Percentiles rank a stretch among this genome's conserved stretches.
Evolutionary conservation across 139 green algal species (phyloP).

Genomic region (Chlorella vulgaris): DNA sequence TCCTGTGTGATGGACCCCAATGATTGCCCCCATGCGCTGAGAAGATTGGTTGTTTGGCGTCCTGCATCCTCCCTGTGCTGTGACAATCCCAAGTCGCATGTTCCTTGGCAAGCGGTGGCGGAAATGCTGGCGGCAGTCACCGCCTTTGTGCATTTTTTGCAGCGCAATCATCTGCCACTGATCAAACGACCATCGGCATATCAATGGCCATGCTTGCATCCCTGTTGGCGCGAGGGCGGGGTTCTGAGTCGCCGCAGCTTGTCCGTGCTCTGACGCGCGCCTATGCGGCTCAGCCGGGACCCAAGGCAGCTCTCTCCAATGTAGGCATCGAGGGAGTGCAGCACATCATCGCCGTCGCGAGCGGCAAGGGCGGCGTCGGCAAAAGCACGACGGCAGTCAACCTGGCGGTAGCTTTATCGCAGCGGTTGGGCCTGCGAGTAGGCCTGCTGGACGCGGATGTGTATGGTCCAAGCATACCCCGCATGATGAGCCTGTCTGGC

Average conservation of each 20-base stretch:
- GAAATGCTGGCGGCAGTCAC: too few relatives aligned
- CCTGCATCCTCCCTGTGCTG: too few relatives aligned
- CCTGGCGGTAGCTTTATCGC: constrained; percentile 74
- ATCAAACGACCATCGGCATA: too few relatives aligned
- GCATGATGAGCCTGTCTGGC: constrained; percentile 82
- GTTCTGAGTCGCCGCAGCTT: neutral
- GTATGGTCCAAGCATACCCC: constrained; percentile 86
- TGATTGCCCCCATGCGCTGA: too few relatives aligned
- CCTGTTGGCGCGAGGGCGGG: neutral
- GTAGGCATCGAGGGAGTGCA: constrained; percentile 58
- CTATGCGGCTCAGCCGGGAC: neutral
- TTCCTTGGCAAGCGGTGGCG: too few relatives aligned
- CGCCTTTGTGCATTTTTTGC: too few relatives aligned
- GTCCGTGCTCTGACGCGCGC: neutral
- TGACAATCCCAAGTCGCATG: too few relatives aligned
- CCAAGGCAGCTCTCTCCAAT: neutral
- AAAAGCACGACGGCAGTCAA: constrained; percentile 94
- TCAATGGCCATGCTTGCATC: too few relatives aligned
- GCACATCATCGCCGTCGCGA: constrained; percentile 86
- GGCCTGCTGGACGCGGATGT: constrained; percentile 94
- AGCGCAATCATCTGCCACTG: too few relatives aligned
- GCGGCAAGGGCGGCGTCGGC: constrained; percentile 88
- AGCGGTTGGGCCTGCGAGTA: constrained; percentile 64
- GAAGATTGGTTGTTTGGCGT: too few relatives aligned
- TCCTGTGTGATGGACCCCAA: neutral